Base-by-base conservation (phyloP, 495 filamentous ascomycete genomes). In the Penicillium pancosmium region DNA sequence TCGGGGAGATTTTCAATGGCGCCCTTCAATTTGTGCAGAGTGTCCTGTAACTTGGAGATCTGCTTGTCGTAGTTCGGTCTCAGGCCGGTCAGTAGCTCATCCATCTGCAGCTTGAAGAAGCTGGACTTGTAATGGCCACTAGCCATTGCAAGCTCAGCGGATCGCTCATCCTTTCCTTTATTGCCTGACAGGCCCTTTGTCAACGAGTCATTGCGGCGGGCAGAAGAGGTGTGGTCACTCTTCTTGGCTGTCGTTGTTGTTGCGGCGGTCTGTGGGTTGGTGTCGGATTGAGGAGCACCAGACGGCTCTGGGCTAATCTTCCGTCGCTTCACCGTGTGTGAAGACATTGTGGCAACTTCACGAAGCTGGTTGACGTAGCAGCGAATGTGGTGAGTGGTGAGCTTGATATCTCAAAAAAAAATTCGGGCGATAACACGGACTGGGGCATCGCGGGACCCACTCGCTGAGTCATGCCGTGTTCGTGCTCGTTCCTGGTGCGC, bases 91-190 rank as follows among this genome's bases (percentile, higher is more conserved):
- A 97, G 68, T 44, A 98, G 73, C 64, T 97, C 92, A 56, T 96
- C 89, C 21, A 92, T 83, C 74, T 97, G 90, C 33, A 98, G 77
- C 63, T 93, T 89, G 75, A 98, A 96, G 61, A 91, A 78, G 66
- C 83, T 90, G 36, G 84, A 88, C 61, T 86, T 86, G 73, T 83
- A 88, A 40, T 76, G 64, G n/a, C 77, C 77, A 47, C 67, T 76
- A n/a, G 75, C 71, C 60, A 69, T 69, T 18, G 75, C 75, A 51
- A 78, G 62, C 56, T 80, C 77, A 21, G 72, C 72, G 38, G 72
- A 71, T 23, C 66, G 66, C 55, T 71, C 61, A 59, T 65, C 63
- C 21, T 68, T 72, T 35, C 47, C 67, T 44, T 50, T 65, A 11
- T 52, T 49, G 0, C 47, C 56, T 23, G 59, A 19, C 23, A 55